Base-by-base conservation (phyloP, 2,329 filamentous ascomycete genomes). In the Diaporthe caulivora region DNA sequence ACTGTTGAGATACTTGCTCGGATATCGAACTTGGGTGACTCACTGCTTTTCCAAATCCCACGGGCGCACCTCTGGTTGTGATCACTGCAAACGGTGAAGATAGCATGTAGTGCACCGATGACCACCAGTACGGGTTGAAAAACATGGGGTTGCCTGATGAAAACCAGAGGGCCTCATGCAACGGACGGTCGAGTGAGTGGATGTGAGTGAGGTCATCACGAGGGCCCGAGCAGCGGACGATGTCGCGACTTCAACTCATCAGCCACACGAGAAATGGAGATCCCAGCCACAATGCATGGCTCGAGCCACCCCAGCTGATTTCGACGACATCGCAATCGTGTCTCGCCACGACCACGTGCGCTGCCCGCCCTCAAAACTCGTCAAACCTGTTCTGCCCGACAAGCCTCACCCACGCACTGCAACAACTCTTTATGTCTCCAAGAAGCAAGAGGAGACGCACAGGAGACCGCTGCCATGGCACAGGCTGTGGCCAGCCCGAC, bases 271-370 rank as follows among this genome's bases (percentile, higher is more conserved):
- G 29, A 42, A 42, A 57, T 64, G 60, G 60, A 34, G 42, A 64
- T 64, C 60, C 29, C 60, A 64, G 60, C 60, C 60, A 67, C 62
- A 67, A 26, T 65, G n/a, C n/a, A n/a, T n/a, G 62, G 62, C 62
- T 67, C 62, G 62, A 67, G 62, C 62, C 62, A 67, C 62, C 62
- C 62, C 37, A 26, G 62, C 18, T 11, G 31, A 53, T 67, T 67
- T 51, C 31, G 31, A 53, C 62, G 62, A 67, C 62, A 53, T 40
- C 15, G 26, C 31, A 53, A 67, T 24, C 44, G 62, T 67, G 62
- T 67, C 47, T 67, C 62, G 47, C 47, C 62, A 67, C 62, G 44
- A 51, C 47, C 21, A 26, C 34, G 44, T 62, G 13, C n/a, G 51
- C 47, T 17, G 60, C 60, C 60, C 9, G 44, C 31, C 18, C 6